These are phyloP conservation scores for Cladosporium sp. DNA, from an alignment of 2,329 filamentous ascomycete genomes.

Conservation along the genomic window DNA sequence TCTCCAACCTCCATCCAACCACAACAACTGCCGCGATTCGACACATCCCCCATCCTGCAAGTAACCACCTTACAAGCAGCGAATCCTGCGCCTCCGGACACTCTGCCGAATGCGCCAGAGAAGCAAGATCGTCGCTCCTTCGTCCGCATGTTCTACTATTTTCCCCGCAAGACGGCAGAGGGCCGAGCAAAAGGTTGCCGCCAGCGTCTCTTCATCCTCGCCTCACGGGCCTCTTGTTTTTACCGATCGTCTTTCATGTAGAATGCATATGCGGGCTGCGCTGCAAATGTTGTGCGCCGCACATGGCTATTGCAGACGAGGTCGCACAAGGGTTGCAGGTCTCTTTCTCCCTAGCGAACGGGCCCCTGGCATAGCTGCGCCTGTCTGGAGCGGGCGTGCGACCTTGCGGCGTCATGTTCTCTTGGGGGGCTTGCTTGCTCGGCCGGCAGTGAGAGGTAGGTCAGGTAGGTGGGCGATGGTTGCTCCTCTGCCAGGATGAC, in stretches of 20 bases:
- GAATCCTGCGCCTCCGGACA: background rate
- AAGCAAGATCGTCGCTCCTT: background rate
- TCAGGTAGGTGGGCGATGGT: too few relatives aligned
- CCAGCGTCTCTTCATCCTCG: too few relatives aligned
- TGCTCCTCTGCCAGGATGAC: background rate
- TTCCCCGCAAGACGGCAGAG: conserved; percentile 6
- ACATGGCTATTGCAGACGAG: conserved; percentile 9
- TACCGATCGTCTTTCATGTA: too few relatives aligned
- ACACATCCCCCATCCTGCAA: too few relatives aligned
- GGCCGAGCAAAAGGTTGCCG: too few relatives aligned
- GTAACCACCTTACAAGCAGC: too few relatives aligned
- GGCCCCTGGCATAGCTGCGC: conserved; percentile 2
- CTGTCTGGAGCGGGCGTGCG: conserved; percentile 7
- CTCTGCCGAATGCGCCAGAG: conserved; percentile 4
- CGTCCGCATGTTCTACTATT: background rate
- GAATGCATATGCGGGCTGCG: background rate
- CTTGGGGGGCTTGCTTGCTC: background rate
- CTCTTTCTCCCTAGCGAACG: conserved; percentile 1
- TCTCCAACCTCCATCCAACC: too few relatives aligned
- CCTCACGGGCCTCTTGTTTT: too few relatives aligned
- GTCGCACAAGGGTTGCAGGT: conserved; percentile 10
- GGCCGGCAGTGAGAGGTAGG: background rate
- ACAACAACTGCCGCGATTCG: too few relatives aligned
- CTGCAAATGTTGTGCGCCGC: conserved; percentile 4
- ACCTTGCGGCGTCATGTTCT: conserved; percentile 8